Evolutionary conservation across 805 yeast species (phyloP).

Genomic region (Groenewaldozyma salmanticensis): DNA sequence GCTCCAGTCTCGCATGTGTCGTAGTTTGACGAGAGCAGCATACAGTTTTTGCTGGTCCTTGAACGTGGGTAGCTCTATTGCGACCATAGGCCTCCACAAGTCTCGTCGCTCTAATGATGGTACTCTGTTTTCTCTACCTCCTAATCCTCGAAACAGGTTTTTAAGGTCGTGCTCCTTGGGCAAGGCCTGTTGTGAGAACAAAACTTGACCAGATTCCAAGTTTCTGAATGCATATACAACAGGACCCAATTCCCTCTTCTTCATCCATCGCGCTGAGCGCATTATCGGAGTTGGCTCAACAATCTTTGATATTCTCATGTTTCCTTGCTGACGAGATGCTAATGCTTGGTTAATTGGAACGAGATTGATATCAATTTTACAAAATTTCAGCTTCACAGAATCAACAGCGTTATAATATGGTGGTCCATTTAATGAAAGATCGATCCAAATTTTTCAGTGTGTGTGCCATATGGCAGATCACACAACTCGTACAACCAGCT

Average conservation of each 20-base stretch:
- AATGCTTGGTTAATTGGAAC: too few species aligned
- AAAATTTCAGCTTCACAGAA: too few species aligned
- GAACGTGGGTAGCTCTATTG: slow-evolving; percentile 53
- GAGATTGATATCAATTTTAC: too few species aligned
- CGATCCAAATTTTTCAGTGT: too few species aligned
- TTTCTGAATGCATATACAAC: slow-evolving; percentile 78
- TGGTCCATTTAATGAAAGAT: too few species aligned
- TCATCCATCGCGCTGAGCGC: slow-evolving; percentile 35
- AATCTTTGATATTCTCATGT: not conserved
- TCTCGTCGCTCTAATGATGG: slow-evolving; percentile 69
- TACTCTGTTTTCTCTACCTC: slow-evolving; percentile 81
- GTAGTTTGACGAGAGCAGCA: slow-evolving; percentile 62
- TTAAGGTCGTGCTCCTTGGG: slow-evolving; percentile 30
- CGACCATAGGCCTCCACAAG: slow-evolving; percentile 85
- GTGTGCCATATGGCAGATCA: too few species aligned
- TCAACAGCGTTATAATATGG: too few species aligned
- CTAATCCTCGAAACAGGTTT: slow-evolving; percentile 22
- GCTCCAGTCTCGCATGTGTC: slow-evolving; percentile 61
- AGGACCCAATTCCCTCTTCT: slow-evolving; percentile 60
- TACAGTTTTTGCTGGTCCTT: slow-evolving; percentile 64
- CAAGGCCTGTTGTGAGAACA: slow-evolving; percentile 76
- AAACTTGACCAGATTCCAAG: slow-evolving; percentile 79
- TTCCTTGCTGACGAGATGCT: too few species aligned
- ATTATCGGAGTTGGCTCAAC: not conserved
- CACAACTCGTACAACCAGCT: too few species aligned